A percentile compares a stretch with the other conserved stretches of the same genome.
phyloP scores from a whole-genome alignment of 208 protist species.

The Leishmania amazonensis region DNA sequence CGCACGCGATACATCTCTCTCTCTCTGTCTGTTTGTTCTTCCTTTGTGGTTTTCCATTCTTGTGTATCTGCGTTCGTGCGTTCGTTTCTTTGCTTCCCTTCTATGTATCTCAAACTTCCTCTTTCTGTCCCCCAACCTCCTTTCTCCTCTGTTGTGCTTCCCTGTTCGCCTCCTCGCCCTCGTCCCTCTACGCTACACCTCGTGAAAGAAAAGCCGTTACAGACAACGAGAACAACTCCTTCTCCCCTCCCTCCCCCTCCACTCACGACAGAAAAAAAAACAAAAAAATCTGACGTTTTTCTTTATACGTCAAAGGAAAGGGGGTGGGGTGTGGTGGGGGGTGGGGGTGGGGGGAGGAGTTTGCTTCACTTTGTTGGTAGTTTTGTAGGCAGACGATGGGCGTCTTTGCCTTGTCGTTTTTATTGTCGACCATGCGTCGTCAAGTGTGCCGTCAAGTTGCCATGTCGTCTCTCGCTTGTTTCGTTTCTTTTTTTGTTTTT shows the following conservation, averaged over 20 bases:
- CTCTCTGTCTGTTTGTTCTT: too few relatives aligned
- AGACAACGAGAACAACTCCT: too few relatives aligned
- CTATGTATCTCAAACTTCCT: not conserved
- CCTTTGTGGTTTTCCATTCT: not conserved
- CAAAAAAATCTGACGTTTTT: too few relatives aligned
- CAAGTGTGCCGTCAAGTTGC: not conserved
- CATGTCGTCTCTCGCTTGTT: not conserved
- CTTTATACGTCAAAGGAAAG: too few relatives aligned
- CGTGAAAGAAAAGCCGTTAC: not conserved
- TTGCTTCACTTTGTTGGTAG: not conserved
- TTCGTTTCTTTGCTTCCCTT: not conserved
- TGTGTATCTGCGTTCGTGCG: not conserved
- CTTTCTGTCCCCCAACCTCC: not conserved
- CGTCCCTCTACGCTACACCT: not conserved
- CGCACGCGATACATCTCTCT: not conserved
- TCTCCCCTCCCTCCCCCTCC: too few relatives aligned
- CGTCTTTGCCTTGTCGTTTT: not conserved
- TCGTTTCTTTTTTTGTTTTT: not conserved
- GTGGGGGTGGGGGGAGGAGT: not conserved
- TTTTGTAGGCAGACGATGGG: not conserved
- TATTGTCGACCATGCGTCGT: not conserved
- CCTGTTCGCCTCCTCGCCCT: not conserved
- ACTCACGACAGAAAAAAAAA: too few relatives aligned
- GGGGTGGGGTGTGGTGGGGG: not conserved
- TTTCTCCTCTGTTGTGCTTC: not conserved